phyloP scores from a whole-genome alignment of 768 basidiomycete species.

The Tricholoma furcatifolium region DNA sequence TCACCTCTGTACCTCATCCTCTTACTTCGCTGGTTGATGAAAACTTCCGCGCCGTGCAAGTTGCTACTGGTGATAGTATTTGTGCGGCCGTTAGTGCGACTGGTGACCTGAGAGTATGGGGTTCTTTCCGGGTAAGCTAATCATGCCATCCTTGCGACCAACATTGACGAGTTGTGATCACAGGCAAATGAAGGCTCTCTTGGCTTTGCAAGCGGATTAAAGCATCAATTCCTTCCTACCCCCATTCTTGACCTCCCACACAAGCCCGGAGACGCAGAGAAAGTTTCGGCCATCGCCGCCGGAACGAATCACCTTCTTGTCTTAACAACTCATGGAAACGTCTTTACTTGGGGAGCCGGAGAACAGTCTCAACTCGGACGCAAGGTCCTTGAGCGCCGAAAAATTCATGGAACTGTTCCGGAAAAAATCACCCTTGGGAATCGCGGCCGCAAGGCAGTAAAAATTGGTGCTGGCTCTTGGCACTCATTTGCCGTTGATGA shows the following conservation, averaged over 20 bases:
- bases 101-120: constrained; percentile 87
- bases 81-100: constrained; percentile 79
- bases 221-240: constrained; percentile 67
- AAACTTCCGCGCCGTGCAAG: constrained; percentile 78
- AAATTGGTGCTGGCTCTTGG: constrained; percentile 78
- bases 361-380: constrained; percentile 92
- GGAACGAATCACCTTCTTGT: constrained; percentile 91
- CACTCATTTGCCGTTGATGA: constrained; percentile 92
- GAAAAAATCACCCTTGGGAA: constrained; percentile 79
- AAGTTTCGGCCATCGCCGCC: constrained; percentile 71
- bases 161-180: constrained; percentile 5
- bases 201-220: constrained; percentile 72
- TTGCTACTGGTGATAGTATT: constrained; percentile 86
- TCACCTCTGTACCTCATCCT: constrained; percentile 62
- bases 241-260: constrained; percentile 57
- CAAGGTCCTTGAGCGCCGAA: constrained; percentile 83
- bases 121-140: constrained; percentile 76
- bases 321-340: constrained; percentile 81
- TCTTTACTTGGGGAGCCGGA: constrained; percentile 89
- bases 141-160: constrained; percentile 1
- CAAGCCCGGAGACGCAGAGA: constrained; percentile 65
- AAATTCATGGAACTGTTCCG: constrained; percentile 86
- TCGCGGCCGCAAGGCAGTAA: constrained; percentile 56
- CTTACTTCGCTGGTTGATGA: constrained; percentile 70
- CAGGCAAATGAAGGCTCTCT: constrained; percentile 79